phyloP scores from a whole-genome alignment of 2,329 filamentous ascomycete species.

The Colletotrichum coccodes region DNA sequence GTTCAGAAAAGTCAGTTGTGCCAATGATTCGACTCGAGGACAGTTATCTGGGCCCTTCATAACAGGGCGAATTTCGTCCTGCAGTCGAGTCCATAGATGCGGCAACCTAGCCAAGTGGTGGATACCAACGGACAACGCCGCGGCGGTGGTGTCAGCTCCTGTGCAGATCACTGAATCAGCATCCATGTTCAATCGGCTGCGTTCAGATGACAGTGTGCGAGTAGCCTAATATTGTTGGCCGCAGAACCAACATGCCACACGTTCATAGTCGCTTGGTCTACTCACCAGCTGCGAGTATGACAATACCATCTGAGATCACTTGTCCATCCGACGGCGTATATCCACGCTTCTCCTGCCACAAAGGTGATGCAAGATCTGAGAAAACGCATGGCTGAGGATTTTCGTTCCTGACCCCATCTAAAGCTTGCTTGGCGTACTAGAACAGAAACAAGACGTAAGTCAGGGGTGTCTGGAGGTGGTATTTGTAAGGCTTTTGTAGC shows the following conservation, averaged over 20 bases:
- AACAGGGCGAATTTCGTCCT: neutral
- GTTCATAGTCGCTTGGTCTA: too few species aligned
- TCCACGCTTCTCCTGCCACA: conserved; percentile 4
- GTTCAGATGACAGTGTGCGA: too few species aligned
- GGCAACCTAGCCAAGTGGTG: neutral
- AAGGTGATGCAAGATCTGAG: neutral
- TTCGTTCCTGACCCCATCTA: neutral
- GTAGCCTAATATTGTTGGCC: neutral
- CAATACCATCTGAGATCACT: conserved; percentile 11
- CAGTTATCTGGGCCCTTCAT: neutral
- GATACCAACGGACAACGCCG: conserved; percentile 6
- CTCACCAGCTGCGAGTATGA: conserved; percentile 5
- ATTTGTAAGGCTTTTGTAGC: too few species aligned
- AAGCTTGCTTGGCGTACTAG: neutral
- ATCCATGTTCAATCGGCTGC: too few species aligned
- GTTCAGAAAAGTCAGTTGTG: conserved; percentile 13
- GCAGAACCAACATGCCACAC: too few species aligned
- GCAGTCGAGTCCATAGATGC: neutral
- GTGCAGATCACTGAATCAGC: neutral
- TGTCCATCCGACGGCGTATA: conserved; percentile 3
- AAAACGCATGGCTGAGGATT: neutral
- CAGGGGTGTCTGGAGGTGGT: neutral
- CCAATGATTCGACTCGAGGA: conserved; percentile 2
- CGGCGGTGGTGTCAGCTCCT: conserved; percentile 17
- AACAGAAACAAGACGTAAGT: neutral